phyloP scores from a whole-genome alignment of 306 rosid genomes.

The Vigna angularis region DNA sequence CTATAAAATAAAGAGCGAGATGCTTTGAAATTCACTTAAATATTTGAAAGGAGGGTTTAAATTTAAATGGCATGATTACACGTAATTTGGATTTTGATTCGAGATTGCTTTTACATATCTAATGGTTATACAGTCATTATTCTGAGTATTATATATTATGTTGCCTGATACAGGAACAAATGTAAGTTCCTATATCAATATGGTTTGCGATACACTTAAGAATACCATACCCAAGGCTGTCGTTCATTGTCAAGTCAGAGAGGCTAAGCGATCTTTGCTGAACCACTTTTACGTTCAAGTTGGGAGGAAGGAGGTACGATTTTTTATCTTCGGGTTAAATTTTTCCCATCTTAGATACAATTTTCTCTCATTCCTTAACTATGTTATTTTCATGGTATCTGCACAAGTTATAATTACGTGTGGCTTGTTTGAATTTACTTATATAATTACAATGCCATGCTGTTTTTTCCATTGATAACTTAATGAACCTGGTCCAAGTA shows the following conservation, averaged over 20 bases:
- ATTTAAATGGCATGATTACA: slow-evolving; percentile 16
- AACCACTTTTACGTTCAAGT: slow-evolving; percentile 80
- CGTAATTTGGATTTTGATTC: slow-evolving; percentile 28
- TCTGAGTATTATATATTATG: slow-evolving; percentile 11
- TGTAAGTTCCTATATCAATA: slow-evolving; percentile 80
- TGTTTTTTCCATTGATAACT: slow-evolving; percentile 30
- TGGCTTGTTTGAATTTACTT: too few species aligned
- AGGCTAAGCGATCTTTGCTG: slow-evolving; percentile 93
- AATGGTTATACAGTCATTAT: slow-evolving; percentile 13
- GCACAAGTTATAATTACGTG: neutral
- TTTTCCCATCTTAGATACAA: slow-evolving; percentile 14
- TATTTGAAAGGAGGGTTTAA: slow-evolving; percentile 15
- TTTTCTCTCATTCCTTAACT: slow-evolving; percentile 15
- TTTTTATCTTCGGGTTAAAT: slow-evolving; percentile 29
- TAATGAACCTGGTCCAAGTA: neutral
- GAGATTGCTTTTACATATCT: slow-evolving; percentile 36
- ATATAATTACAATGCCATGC: slow-evolving; percentile 18
- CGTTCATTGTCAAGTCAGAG: slow-evolving; percentile 98
- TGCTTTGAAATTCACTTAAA: neutral
- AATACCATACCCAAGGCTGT: slow-evolving; percentile 97
- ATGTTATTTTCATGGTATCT: slow-evolving; percentile 19
- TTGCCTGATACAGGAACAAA: slow-evolving; percentile 78
- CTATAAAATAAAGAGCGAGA: neutral
- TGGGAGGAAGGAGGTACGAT: slow-evolving; percentile 87
- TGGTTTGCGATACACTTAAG: slow-evolving; percentile 89